Percentiles rank a stretch among this genome's conserved stretches.
Evolutionary conservation across 1,284 basidiomycete species (phyloP).

Genomic region (Ustilago vetiveriae): DNA sequence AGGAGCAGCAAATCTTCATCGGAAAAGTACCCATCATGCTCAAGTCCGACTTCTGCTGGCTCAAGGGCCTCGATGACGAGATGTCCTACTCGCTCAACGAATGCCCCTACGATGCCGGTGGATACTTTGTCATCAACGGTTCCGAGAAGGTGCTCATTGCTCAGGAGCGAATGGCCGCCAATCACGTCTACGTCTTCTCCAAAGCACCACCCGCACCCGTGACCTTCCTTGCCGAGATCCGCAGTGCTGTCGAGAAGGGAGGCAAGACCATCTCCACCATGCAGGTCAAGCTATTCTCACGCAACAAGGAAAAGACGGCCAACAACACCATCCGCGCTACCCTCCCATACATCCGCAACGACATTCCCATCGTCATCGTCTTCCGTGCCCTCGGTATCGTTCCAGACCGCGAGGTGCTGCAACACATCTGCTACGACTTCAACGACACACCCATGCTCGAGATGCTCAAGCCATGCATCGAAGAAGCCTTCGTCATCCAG

Average conservation of each 20-base stretch:
- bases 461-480: constrained; percentile 98
- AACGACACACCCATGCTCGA: constrained; percentile 95
- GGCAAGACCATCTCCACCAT: constrained; percentile 98
- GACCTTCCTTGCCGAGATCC: constrained; percentile 95
- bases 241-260: constrained; percentile 96
- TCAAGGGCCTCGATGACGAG: constrained; percentile 80
- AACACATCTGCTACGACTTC: constrained; percentile 98
- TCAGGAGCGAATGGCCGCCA: constrained; percentile 98
- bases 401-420: constrained; percentile 95
- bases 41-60: constrained; percentile 92
- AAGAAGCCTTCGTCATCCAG: constrained; percentile 98
- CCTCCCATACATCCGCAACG: constrained; percentile 96
- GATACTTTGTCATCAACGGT: constrained; percentile 99
- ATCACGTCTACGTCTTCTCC: constrained; percentile 99
- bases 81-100: constrained; percentile 91
- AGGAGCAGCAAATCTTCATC: constrained; percentile 85
- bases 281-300: constrained; percentile 95
- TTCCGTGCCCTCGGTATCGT: constrained; percentile 98
- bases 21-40: constrained; percentile 99
- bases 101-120: constrained; percentile 92
- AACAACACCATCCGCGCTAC: constrained; percentile 92
- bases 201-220: constrained; percentile 96
- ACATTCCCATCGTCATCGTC: constrained; percentile 98
- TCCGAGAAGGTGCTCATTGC: constrained; percentile 99
- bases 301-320: constrained; percentile 84